Conservation (phyloP, 1,284 basidiomycete genomes). For the Sporisorium scitamineum region DNA sequence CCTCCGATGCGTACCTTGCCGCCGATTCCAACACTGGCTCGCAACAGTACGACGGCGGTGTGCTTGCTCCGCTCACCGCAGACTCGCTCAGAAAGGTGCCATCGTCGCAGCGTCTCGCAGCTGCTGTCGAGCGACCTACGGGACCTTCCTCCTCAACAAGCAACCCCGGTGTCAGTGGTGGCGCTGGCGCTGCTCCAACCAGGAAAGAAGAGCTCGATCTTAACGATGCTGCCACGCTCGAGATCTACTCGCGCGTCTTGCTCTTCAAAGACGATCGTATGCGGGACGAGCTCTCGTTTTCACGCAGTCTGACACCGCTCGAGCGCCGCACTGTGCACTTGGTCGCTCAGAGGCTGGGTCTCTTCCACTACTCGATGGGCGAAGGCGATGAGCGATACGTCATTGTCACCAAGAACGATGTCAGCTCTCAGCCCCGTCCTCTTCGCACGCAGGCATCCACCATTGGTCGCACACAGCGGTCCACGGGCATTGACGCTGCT, state of each 20-base stretch:
- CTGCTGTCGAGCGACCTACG: conserved; percentile 16
- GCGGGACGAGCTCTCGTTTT: conserved; percentile 97
- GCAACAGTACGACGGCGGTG: conserved; percentile 19
- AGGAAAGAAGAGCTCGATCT: conserved; percentile 77
- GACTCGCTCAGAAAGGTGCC: conserved; percentile 51
- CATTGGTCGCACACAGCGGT: conserved; percentile 55
- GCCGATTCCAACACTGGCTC: conserved; percentile 8
- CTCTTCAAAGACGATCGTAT: conserved; percentile 98
- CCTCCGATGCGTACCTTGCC: conserved; percentile 20
- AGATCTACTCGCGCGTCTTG: conserved; percentile 95
- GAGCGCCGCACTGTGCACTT: conserved; percentile 94
- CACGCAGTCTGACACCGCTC: conserved; percentile 82
- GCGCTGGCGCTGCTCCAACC: conserved; percentile 71
- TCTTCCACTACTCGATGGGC: conserved; percentile 93
- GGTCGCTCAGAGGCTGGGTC: conserved; percentile 92
- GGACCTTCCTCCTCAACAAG: conserved; percentile 45
- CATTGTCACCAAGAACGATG: conserved; percentile 75
- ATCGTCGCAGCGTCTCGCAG: conserved; percentile 33
- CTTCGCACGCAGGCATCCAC: conserved; percentile 59
- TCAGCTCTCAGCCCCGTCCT: conserved; percentile 34
- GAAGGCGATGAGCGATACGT: conserved; percentile 92
- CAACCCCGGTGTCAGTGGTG: conserved; percentile 70
- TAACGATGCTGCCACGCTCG: conserved; percentile 92
- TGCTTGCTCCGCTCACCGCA: conserved; percentile 48
- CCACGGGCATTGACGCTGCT: conserved; percentile 20